Percentiles rank a stretch among this genome's conserved stretches.
Conservation (phyloP, 371 early-diverging fungal species). For the Zopfochytrium polystomum region DNA sequence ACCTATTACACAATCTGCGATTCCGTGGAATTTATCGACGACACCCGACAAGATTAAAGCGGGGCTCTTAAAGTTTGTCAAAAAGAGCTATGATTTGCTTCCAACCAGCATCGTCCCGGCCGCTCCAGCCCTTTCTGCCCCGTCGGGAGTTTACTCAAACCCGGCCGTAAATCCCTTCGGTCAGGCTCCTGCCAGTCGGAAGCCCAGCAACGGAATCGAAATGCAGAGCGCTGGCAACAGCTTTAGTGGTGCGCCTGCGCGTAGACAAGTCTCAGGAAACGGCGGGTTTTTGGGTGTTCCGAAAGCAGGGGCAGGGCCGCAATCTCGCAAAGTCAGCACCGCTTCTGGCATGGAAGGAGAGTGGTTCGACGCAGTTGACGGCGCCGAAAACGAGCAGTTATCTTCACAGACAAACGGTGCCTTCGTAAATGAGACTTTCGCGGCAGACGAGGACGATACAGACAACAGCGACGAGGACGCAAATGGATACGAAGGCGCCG, state of each 20-base stretch:
- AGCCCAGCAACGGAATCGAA: constrained; percentile 12
- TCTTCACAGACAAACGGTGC: too few relatives aligned
- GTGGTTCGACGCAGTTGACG: background rate
- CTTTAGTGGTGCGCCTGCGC: too few relatives aligned
- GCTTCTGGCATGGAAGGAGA: constrained; percentile 1
- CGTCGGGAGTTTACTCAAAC: background rate
- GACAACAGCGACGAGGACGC: too few relatives aligned
- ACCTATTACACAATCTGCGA: too few relatives aligned
- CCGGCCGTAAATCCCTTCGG: background rate
- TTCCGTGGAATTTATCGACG: background rate
- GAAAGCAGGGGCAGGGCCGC: too few relatives aligned
- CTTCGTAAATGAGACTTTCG: too few relatives aligned
- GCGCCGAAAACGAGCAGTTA: too few relatives aligned
- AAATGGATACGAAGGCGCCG: too few relatives aligned
- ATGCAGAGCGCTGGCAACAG: too few relatives aligned
- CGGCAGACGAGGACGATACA: too few relatives aligned
- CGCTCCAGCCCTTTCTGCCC: background rate
- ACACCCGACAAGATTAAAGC: constrained; percentile 8
- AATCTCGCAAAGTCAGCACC: background rate
- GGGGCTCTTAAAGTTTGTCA: constrained; percentile 12
- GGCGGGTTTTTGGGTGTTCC: too few relatives aligned
- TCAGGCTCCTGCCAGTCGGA: background rate
- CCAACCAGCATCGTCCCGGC: background rate
- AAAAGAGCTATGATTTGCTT: background rate
- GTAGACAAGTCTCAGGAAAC: too few relatives aligned